Percentiles rank a stretch among this genome's conserved stretches.
These are phyloP conservation scores for Atalantia buxifolia DNA, from an alignment of 345 rosid species.

Conservation along the genomic window DNA sequence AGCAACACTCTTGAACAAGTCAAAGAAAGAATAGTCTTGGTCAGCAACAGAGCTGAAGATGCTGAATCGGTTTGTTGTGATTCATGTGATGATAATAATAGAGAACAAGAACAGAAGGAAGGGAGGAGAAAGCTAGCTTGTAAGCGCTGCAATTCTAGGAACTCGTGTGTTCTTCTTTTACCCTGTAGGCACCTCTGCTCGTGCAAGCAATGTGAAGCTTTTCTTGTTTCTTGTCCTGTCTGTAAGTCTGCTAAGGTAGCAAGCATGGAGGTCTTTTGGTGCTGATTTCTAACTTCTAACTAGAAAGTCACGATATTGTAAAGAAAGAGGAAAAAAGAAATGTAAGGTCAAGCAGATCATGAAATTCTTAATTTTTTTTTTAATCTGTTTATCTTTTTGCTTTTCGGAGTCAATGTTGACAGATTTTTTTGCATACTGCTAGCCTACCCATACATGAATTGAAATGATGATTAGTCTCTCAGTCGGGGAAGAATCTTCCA, in stretches of 20 bases:
- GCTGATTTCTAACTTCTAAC: slow-evolving; percentile 4
- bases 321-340: neutral
- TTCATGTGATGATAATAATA: neutral
- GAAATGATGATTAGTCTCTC: slow-evolving; percentile 3
- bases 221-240: slow-evolving; percentile 50
- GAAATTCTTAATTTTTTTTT: no score
- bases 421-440: neutral
- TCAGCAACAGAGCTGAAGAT: slow-evolving; percentile 21
- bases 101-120: neutral
- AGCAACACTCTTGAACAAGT: slow-evolving; percentile 31
- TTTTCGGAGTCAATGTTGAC: neutral
- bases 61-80: slow-evolving; percentile 24
- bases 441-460: neutral
- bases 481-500: neutral
- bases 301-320: neutral
- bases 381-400: neutral
- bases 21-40: neutral
- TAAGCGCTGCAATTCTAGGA: slow-evolving; percentile 26
- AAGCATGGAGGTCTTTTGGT: slow-evolving; percentile 50
- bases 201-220: slow-evolving; percentile 49
- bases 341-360: no score
- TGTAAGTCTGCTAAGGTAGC: slow-evolving; percentile 50
- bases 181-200: slow-evolving; percentile 69
- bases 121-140: slow-evolving; percentile 14
- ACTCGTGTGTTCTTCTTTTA: slow-evolving; percentile 45